A percentile compares a stretch with the other conserved stretches of the same genome.
phyloP scores from a whole-genome alignment of 768 basidiomycete species.

The Boletus coccyginus region DNA sequence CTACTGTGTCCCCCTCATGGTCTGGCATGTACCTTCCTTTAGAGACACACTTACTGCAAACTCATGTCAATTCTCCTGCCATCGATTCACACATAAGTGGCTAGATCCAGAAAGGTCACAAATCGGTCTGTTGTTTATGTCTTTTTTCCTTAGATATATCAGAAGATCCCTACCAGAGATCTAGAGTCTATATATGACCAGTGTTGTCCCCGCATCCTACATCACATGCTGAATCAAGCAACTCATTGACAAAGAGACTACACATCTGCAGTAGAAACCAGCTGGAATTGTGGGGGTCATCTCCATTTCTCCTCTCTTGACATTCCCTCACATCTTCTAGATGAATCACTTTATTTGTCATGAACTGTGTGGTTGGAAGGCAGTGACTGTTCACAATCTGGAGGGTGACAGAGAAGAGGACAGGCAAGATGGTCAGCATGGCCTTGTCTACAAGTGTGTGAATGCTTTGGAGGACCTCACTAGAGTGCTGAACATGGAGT shows the following conservation, averaged over 20 bases:
- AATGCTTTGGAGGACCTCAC: background rate
- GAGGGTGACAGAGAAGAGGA: background rate
- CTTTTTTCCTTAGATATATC: background rate
- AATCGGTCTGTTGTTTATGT: background rate
- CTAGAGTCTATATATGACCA: background rate
- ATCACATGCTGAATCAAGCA: background rate
- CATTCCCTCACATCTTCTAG: background rate
- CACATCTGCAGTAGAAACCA: background rate
- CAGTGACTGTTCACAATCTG: background rate
- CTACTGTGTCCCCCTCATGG: background rate
- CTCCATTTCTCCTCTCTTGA: background rate
- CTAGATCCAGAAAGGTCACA: background rate
- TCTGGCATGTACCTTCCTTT: slow-evolving; percentile 2
- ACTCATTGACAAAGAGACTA: background rate
- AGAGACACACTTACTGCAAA: background rate
- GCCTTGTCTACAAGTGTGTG: background rate
- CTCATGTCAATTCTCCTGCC: background rate
- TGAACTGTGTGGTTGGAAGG: slow-evolving; percentile 12
- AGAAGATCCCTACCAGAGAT: background rate
- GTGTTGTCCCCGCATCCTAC: background rate
- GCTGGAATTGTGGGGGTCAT: background rate
- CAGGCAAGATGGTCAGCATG: too few species aligned
- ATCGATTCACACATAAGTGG: too few species aligned
- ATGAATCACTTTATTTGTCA: too few species aligned
- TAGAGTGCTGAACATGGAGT: background rate